A percentile compares a stretch with the other conserved stretches of the same genome.
phyloP scores from a whole-genome alignment of 2,329 filamentous ascomycete genomes.

The Ascochyta lentis region DNA sequence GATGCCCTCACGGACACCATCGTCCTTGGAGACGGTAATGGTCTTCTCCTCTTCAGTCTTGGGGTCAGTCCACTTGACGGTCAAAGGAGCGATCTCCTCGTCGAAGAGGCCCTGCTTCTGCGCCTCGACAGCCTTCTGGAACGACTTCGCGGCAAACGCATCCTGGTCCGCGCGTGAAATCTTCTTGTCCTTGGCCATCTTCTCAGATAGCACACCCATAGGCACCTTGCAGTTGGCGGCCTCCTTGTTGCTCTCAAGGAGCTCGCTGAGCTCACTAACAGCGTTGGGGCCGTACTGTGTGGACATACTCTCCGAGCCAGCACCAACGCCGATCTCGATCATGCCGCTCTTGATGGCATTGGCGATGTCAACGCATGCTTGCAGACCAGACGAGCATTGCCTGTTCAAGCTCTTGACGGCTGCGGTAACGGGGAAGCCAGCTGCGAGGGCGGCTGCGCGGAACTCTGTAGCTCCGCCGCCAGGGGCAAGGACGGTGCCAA shows the following conservation, averaged over 20 bases:
- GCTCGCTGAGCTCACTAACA: slow-evolving; percentile 90
- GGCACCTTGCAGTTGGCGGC: slow-evolving; percentile 96
- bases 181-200: slow-evolving; percentile 87
- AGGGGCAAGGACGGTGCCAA: slow-evolving; percentile 88
- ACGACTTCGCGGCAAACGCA: slow-evolving; percentile 90
- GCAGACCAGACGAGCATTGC: slow-evolving; percentile 91
- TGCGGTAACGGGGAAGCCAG: slow-evolving; percentile 84
- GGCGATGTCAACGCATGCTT: slow-evolving; percentile 91
- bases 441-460: slow-evolving; percentile 87
- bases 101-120: slow-evolving; percentile 90
- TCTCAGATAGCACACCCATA: slow-evolving; percentile 92
- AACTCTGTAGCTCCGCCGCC: slow-evolving; percentile 97
- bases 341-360: slow-evolving; percentile 90
- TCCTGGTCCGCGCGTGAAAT: slow-evolving; percentile 80
- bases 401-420: slow-evolving; percentile 90
- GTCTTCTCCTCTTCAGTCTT: slow-evolving; percentile 87
- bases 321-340: slow-evolving; percentile 94
- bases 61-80: slow-evolving; percentile 85
- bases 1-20: slow-evolving; percentile 84
- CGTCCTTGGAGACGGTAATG: slow-evolving; percentile 83
- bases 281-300: slow-evolving; percentile 87
- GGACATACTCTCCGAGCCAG: slow-evolving; percentile 96
- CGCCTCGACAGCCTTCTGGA: slow-evolving; percentile 86
- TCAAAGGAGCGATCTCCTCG: slow-evolving; percentile 87
- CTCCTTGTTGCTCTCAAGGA: slow-evolving; percentile 80